phyloP scores from a whole-genome alignment of 352 stramenopile species.

The Globisporangium acanthophoron region DNA sequence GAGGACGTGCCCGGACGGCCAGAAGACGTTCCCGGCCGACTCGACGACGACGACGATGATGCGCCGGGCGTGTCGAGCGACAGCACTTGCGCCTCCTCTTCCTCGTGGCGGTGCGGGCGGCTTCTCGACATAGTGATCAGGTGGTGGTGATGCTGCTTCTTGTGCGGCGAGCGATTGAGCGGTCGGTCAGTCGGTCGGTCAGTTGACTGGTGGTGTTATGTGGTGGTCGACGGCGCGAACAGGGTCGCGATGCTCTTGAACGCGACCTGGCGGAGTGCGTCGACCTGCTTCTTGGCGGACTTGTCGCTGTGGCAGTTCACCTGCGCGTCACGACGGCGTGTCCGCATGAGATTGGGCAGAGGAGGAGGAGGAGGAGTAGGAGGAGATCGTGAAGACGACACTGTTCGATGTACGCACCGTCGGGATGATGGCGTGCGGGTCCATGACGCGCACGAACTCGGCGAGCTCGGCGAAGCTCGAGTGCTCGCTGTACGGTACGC shows the following conservation, averaged over 20 bases:
- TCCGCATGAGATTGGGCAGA: too few species aligned
- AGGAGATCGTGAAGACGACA: too few species aligned
- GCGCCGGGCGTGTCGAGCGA: constrained; percentile 24
- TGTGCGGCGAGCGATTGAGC: too few species aligned
- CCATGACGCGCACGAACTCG: constrained; percentile 87
- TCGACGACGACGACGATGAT: background rate
- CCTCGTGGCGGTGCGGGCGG: constrained; percentile 2
- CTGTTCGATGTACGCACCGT: constrained; percentile 50
- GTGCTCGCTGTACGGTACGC: constrained; percentile 96
- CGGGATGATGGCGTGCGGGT: constrained; percentile 88
- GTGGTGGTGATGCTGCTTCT: too few species aligned
- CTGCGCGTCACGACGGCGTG: constrained; percentile 14
- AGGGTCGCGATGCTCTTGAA: constrained; percentile 59
- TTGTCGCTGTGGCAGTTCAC: constrained; percentile 68
- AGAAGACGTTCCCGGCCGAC: background rate
- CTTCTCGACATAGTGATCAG: constrained; percentile 7
- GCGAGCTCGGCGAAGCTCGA: constrained; percentile 94
- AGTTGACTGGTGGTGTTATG: constrained; percentile 4
- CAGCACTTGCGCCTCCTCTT: constrained; percentile 43
- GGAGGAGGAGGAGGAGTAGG: too few species aligned
- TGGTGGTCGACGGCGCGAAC: constrained; percentile 30
- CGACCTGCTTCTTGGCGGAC: constrained; percentile 66
- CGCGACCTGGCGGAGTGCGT: constrained; percentile 50
- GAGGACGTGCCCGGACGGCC: constrained; percentile 7
- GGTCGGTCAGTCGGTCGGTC: too few species aligned